Evolutionary conservation across 768 basidiomycete species (phyloP), one percentile per base, ranked within the genome.

Genomic region (Mycena alexandri): DNA sequence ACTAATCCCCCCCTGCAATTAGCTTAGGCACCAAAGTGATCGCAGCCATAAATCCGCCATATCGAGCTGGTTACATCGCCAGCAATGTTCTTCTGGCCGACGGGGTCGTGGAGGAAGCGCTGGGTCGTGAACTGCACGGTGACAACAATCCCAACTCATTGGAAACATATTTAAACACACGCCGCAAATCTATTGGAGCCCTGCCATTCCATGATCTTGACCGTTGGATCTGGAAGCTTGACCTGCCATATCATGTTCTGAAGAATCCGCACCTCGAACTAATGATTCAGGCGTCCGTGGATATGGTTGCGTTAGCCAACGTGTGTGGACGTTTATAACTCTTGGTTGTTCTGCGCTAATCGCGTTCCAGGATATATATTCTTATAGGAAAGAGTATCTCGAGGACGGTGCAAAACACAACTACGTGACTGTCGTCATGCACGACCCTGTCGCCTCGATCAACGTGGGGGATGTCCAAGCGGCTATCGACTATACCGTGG

Each of bases 391-490:
- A 50, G 75, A 75, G 38, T 71, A 69, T 14, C 59, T 60, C 8
- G 74, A 72, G 41, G 72, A 70, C 33, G 71, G 71, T 21, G 74
- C 74, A 3, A 55, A 25, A 19, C 71, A 76, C 61, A 76, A 73
- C 61, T 68, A 72, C 25, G 68, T 76, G 11, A 76, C 71, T 17
- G 68, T 76, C 43, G 64, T 72, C n/a, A 69, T 72, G 71, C 52
- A 71, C 11, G 73, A 75, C 48, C 69, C 73, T 4, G 34, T 33
- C 8, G 63, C 69, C 5, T 24, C 61, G 14, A 14, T 73, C 21
- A 43, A 36, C 19, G 55, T 59, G n/a, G 65, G 67, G 5, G 68
- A 72, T 38, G 48, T 71, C 13, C 75, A 73, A 55, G 62, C 59
- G 19, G 72, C 71, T n/a, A 71, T 74, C 24, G 61, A 71, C 61